Base-by-base conservation (phyloP, 148 eudicot species). In the Vaccinium macrocarpon region DNA sequence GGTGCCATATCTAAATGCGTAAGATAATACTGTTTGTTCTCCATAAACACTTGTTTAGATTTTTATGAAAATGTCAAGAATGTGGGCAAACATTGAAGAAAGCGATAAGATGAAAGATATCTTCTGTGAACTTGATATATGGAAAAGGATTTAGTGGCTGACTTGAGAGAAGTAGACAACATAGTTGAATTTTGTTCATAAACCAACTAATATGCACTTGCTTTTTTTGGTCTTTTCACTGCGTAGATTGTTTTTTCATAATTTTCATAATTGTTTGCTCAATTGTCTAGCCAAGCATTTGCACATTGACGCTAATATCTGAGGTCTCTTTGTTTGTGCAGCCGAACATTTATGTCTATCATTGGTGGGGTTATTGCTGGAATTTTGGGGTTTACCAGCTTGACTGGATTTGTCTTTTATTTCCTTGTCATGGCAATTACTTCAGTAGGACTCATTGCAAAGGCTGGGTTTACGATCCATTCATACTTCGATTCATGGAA, bases 341-440 rank as follows among this genome's bases (percentile, higher is more conserved):
- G 98, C 92, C 98, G 98, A 61, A 95, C 97, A 80, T 95, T 95
- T 87, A 89, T 94, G 94, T 92, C 97, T 75, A 95, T 95, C 79
- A 87, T 95, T 82, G 98, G 95, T 78, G 98, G 98, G 83, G 94
- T 95, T 81, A 90, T 93, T 85, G 98, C 98, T 21, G 97, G 97
- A 57, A 90, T 94, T 61, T 81, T 90, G 72, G 97, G 97, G n/a
- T 88, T 94, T n/a, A 97, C 93, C 38, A 2, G 38, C 4, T 88
- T 95, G 81, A 85, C 83, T 88, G 99, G 99, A 84, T 97, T 97
- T 77, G 59, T 97, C 85, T 92, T 95, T 70, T 97, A 97, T 87
- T 88, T 94, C 72, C 74, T 95, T 80, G 90, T 94, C 89, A 97
- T 97, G 98, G 95, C 93, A 80, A 90, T 95, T 83, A 94, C 98